Base-by-base conservation (phyloP, 768 basidiomycete species). In the Multifurca ochricompacta region DNA sequence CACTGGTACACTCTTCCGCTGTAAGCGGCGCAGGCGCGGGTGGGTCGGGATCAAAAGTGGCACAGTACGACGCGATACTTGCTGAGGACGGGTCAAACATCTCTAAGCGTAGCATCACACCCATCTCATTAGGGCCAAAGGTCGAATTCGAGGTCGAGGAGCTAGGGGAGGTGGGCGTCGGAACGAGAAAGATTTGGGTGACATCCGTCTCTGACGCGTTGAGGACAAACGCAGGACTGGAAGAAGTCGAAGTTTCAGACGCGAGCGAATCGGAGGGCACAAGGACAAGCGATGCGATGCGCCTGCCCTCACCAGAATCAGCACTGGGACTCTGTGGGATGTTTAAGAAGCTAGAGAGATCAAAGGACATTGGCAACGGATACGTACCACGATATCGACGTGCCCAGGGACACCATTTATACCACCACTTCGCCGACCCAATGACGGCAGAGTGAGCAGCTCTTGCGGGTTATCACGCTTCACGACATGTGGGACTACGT, bases 31-130 rank as follows among this genome's bases (percentile, higher is more conserved):
- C 70, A 2, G 77, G 71, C 2, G 66, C 60, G 4, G 69, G 52
- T 2, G 82, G 81, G 27, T 72, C 68, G 3, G 80, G 72, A 58
- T 85, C 72, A 63, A 77, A 86, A 4, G 83, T 86, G 5, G 77
- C 80, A 56, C 85, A 88, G 62, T 73, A 80, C 21, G 69, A 64
- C 51, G 70, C 66, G 61, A 71, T 68, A 21, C 62, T 48, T 0
- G 72, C 76, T 10, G 53, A 61, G 8, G 46, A 54, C 21, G 72
- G 66, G 51, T 76, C 67, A 56, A 74, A 75, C 50, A 82, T 67
- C 3, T 71, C 68, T 27, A 74, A 63, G 56, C 72, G 70, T 19
- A 87, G 66, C 2, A 64, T 66, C 28, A 83, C 80, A 13, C 59
- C 61, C 55, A 63, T 62, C 23, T 62, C 56, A 14, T 51, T 52